phyloP scores from a whole-genome alignment of 805 yeast species.

The Wickerhamiella cacticola region DNA sequence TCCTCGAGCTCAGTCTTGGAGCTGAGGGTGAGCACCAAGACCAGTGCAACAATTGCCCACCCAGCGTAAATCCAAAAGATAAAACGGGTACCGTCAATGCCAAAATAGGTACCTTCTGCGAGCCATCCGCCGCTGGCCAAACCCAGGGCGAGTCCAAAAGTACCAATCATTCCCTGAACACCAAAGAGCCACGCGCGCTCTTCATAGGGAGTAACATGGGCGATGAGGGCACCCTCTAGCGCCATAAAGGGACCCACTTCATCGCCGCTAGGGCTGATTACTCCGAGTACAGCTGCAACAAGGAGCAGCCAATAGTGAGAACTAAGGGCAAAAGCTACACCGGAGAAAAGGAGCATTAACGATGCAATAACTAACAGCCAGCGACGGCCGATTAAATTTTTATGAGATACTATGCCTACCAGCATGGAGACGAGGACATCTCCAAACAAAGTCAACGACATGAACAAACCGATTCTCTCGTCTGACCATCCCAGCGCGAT shows the following conservation, averaged over 20 bases:
- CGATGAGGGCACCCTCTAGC: constrained; percentile 71
- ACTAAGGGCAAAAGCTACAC: constrained; percentile 47
- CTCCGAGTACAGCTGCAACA: constrained; percentile 68
- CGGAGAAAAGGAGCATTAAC: constrained; percentile 55
- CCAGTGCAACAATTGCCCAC: constrained; percentile 40
- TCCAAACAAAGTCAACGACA: constrained; percentile 70
- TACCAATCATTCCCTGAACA: constrained; percentile 54
- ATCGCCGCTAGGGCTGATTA: constrained; percentile 78
- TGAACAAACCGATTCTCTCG: constrained; percentile 56
- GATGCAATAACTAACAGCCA: constrained; percentile 52
- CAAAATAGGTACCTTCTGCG: constrained; percentile 31
- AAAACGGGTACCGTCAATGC: constrained; percentile 36
- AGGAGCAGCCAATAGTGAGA: constrained; percentile 45
- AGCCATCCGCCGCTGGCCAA: constrained; percentile 49
- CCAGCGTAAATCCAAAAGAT: constrained; percentile 46
- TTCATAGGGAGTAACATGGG: constrained; percentile 46
- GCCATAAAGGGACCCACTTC: constrained; percentile 87
- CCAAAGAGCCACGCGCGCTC: constrained; percentile 62
- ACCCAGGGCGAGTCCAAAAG: constrained; percentile 67
- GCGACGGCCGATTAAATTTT: constrained; percentile 44
- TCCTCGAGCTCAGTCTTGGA: constrained; percentile 1
- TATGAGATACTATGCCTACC: constrained; percentile 68
- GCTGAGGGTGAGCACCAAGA: constrained; percentile 30
- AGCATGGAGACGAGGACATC: constrained; percentile 60
- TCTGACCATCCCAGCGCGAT: constrained; percentile 44